Conservation (phyloP, 2,329 filamentous ascomycete genomes). For the Arthrobotrys entomopaga region DNA sequence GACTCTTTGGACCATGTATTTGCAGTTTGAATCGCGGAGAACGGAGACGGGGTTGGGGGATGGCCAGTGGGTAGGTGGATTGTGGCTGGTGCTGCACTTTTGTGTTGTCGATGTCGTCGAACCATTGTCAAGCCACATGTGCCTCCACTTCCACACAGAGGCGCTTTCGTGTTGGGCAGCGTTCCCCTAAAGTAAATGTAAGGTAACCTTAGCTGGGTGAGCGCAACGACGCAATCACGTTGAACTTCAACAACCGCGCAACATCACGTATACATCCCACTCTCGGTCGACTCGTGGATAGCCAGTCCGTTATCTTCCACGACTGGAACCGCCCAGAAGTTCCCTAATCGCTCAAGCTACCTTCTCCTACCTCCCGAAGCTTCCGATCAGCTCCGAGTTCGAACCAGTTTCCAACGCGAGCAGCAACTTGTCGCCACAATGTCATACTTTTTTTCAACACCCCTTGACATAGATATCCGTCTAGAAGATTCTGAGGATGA, state of each 20-base stretch:
- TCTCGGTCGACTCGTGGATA: no score
- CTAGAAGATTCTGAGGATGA: conserved; percentile 89
- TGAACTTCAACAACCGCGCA: conserved; percentile 19
- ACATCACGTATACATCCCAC: conserved; percentile 2
- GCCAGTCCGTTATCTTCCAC: no score
- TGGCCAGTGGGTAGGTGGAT: not conserved
- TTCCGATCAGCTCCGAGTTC: conserved; percentile 1
- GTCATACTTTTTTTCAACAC: conserved; percentile 98
- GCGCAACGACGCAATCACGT: conserved; percentile 23
- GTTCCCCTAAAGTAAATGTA: conserved; percentile 26
- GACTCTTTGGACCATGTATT: conserved; percentile 13
- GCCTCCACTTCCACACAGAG: conserved; percentile 33
- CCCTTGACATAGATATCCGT: conserved; percentile 98
- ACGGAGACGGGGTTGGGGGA: conserved; percentile 52
- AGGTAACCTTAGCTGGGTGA: conserved; percentile 22
- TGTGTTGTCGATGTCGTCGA: conserved; percentile 29
- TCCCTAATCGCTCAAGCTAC: conserved; percentile 21
- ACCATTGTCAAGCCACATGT: conserved; percentile 23
- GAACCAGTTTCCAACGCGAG: no score
- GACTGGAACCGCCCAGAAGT: conserved; percentile 10
- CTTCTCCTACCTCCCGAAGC: not conserved
- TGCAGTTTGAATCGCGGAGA: conserved; percentile 36
- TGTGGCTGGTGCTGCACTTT: conserved; percentile 22
- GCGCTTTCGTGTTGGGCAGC: conserved; percentile 31
- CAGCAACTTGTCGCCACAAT: conserved; percentile 66